Conservation (phyloP, 257 asterid genomes). For the Solanum raphanifolium region DNA sequence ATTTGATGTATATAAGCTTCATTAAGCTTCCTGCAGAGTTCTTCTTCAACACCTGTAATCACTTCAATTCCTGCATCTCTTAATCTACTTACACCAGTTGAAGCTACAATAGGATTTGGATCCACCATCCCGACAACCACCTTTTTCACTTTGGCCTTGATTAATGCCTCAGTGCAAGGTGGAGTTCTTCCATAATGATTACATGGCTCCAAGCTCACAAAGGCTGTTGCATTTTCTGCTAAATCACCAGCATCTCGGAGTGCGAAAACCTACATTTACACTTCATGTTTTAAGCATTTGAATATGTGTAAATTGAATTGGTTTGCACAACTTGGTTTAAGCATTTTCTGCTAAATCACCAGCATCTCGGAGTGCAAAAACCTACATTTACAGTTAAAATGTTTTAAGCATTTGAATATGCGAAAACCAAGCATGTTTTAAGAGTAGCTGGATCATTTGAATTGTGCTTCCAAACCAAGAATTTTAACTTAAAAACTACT, state of each 20-base stretch:
- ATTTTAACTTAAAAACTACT: neutral
- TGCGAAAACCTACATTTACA: slow-evolving; percentile 62
- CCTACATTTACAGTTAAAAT: slow-evolving; percentile 29
- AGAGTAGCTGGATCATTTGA: neutral
- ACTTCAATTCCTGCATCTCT: slow-evolving; percentile 78
- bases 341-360: slow-evolving; percentile 73
- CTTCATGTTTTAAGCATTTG: neutral
- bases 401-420: neutral
- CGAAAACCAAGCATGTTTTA: too few species aligned
- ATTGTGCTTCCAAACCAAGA: neutral
- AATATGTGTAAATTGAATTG: too few species aligned
- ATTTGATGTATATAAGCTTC: slow-evolving; percentile 77
- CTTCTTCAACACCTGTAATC: slow-evolving; percentile 73
- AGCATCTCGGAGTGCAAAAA: slow-evolving; percentile 85
- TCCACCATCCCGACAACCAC: slow-evolving; percentile 96
- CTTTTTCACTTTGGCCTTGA: slow-evolving; percentile 63
- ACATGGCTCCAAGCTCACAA: slow-evolving; percentile 92
- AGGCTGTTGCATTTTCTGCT: slow-evolving; percentile 79
- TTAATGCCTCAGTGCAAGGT: slow-evolving; percentile 86
- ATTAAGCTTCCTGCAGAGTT: slow-evolving; percentile 60
- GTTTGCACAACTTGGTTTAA: too few species aligned
- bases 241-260: slow-evolving; percentile 77
- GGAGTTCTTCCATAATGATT: slow-evolving; percentile 97
- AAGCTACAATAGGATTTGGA: slow-evolving; percentile 84
- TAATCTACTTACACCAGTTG: slow-evolving; percentile 59